Conservation (phyloP, 2,329 filamentous ascomycete genomes). For the Cladophialophora yegresii region DNA sequence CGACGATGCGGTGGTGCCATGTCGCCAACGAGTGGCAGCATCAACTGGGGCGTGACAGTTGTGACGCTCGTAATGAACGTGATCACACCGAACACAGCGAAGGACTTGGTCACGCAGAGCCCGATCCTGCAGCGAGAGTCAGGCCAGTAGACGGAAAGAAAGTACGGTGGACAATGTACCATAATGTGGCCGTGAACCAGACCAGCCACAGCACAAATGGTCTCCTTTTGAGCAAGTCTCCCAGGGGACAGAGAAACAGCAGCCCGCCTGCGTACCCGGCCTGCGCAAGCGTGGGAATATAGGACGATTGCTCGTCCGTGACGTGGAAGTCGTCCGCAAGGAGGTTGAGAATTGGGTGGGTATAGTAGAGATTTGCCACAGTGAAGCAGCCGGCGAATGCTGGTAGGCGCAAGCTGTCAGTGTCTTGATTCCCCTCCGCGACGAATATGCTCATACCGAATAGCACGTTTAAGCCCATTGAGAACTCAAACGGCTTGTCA, state of each 20-base stretch:
- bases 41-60: constrained; percentile 76
- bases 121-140: constrained; percentile 49
- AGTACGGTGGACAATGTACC: constrained; percentile 46
- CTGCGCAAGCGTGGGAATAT: constrained; percentile 75
- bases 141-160: background rate
- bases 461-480: constrained; percentile 38
- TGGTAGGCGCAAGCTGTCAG: constrained; percentile 37
- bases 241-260: constrained; percentile 72
- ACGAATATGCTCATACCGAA: constrained; percentile 38
- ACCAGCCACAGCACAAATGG: constrained; percentile 67
- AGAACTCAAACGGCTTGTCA: constrained; percentile 37
- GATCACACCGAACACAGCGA: constrained; percentile 67
- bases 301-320: constrained; percentile 65
- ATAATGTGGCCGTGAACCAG: constrained; percentile 66
- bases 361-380: constrained; percentile 81
- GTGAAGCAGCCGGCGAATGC: constrained; percentile 59
- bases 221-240: constrained; percentile 67
- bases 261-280: constrained; percentile 75
- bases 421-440: background rate
- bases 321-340: constrained; percentile 71
- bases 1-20: constrained; percentile 70
- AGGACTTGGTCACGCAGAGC: constrained; percentile 67
- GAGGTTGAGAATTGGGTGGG: constrained; percentile 74
- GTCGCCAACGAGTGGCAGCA: constrained; percentile 79
- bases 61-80: constrained; percentile 73